Base-by-base conservation (phyloP, 176 grass and related monocot species). In the Thinopyrum elongatum region DNA sequence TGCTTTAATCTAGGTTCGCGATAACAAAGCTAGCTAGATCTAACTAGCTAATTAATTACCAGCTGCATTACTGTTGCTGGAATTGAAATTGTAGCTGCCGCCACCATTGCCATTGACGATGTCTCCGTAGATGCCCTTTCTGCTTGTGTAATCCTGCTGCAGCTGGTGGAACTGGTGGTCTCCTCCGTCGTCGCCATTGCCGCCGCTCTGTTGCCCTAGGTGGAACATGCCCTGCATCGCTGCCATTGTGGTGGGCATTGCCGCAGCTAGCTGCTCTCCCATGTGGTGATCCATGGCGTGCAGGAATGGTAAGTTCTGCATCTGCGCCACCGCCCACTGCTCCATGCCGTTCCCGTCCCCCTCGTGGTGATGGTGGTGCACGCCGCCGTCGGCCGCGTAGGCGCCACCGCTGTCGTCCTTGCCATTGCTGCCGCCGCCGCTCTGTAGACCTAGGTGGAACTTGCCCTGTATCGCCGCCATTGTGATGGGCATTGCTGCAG, bases 271-370 rank as follows among this genome's bases (percentile, higher is more conserved):
- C 6, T 58, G 39, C 10, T n/a, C 44, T 21, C 31, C 33, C 80
- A 72, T 83, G 30, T 83, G 81, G 22, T 57, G 65, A 36, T 30
- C 81, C 68, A 83, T 57, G 31, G 47, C 67, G 80, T 72, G 80
- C 47, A 83, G 25, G 68, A 83, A 61, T 13, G 81, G 67, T 15
- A 83, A 73, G 68, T 67, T 26, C 55, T 83, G 68, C 67, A 83
- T 57, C 68, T 73, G 80, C 46, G 64, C 60, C 0, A 41, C 26
- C 47, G 49, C 55, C 46, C 70, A 53, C 67, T 72, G 80, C 66
- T 83, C 67, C 66, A 72, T 70, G 21, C 30, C 68, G 58, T 51
- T 51, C 47, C 47, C 47, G 28, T 70, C 23, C 0, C 21, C 80
- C 33, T 51, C 65, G 29, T 26, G 47, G 14, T 39, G 33, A 34